Percentiles rank a stretch among this genome's conserved stretches.
These are phyloP conservation scores for Echinochloa phyllopogon DNA, from an alignment of 176 grass and related monocot genomes.

Conservation along the genomic window DNA sequence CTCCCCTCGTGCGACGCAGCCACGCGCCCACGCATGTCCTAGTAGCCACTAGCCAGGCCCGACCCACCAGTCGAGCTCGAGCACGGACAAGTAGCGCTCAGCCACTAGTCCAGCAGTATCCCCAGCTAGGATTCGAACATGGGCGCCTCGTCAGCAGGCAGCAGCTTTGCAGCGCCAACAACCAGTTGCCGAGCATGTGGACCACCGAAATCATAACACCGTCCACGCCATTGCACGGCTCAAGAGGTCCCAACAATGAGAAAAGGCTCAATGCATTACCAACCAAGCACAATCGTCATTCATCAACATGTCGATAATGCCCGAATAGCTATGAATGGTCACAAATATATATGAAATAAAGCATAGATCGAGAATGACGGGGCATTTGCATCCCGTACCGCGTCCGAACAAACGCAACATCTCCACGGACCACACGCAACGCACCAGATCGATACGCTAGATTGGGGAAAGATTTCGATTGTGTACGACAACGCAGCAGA, in stretches of 20 bases:
- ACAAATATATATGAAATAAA: neutral
- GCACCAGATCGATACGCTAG: neutral
- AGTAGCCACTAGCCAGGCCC: neutral
- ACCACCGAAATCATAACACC: neutral
- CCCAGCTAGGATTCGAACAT: neutral
- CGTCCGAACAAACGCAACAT: neutral
- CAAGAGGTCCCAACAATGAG: neutral
- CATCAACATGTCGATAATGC: neutral
- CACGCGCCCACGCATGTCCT: too few species aligned
- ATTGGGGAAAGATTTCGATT: neutral
- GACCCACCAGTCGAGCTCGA: neutral
- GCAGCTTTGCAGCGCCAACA: constrained; percentile 17
- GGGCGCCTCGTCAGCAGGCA: constrained; percentile 8
- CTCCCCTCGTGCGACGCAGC: neutral
- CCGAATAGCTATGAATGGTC: constrained; percentile 6
- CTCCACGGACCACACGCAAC: neutral
- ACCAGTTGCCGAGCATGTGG: neutral
- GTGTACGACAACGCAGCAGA: neutral
- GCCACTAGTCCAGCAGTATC: neutral
- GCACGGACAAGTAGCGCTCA: neutral
- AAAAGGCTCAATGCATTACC: neutral
- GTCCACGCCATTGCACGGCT: neutral
- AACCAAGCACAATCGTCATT: constrained; percentile 1
- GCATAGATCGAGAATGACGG: neutral
- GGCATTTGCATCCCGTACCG: neutral